Percentiles rank a stretch among this genome's conserved stretches.
Conservation (phyloP, 208 protist genomes). For the Trypanosoma grayi region DNA sequence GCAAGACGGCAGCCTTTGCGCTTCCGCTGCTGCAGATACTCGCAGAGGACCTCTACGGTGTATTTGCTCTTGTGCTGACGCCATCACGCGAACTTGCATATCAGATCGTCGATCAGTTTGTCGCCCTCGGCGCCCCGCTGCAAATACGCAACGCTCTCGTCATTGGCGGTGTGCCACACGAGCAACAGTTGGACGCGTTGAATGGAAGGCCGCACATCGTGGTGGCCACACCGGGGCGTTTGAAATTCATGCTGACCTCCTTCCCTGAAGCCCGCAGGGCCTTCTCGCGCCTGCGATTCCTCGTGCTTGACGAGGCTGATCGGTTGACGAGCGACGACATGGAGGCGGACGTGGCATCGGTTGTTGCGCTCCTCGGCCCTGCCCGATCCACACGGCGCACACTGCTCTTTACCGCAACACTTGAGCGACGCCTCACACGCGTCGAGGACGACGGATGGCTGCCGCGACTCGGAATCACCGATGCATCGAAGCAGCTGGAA, state of each 20-base stretch:
- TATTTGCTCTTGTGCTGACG: slow-evolving; percentile 96
- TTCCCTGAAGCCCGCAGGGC: slow-evolving; percentile 59
- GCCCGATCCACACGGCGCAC: slow-evolving; percentile 34
- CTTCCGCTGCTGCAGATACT: slow-evolving; percentile 96
- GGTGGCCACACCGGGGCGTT: slow-evolving; percentile 80
- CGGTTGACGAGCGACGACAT: slow-evolving; percentile 78
- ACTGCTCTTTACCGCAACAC: slow-evolving; percentile 80
- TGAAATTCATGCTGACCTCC: slow-evolving; percentile 50
- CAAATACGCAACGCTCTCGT: slow-evolving; percentile 62
- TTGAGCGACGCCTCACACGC: slow-evolving; percentile 54
- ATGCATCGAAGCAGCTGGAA: slow-evolving; percentile 15
- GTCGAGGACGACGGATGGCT: slow-evolving; percentile 28
- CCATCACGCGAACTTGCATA: slow-evolving; percentile 97
- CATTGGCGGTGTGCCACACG: slow-evolving; percentile 74
- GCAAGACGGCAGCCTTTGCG: slow-evolving; percentile 98
- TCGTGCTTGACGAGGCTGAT: slow-evolving; percentile 89
- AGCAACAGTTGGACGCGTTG: slow-evolving; percentile 77
- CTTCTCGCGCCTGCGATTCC: slow-evolving; percentile 69
- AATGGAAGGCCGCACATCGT: slow-evolving; percentile 73
- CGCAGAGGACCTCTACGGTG: slow-evolving; percentile 95
- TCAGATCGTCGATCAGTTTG: slow-evolving; percentile 94
- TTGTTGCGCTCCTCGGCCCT: slow-evolving; percentile 43
- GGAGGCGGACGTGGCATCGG: slow-evolving; percentile 36
- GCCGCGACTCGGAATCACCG: slow-evolving; percentile 39
- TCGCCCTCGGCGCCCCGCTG: slow-evolving; percentile 75